Evolutionary conservation across 2,329 filamentous ascomycete genomes (phyloP), one percentile per base, ranked within the genome.

Genomic region (Penicillium sp.): DNA sequence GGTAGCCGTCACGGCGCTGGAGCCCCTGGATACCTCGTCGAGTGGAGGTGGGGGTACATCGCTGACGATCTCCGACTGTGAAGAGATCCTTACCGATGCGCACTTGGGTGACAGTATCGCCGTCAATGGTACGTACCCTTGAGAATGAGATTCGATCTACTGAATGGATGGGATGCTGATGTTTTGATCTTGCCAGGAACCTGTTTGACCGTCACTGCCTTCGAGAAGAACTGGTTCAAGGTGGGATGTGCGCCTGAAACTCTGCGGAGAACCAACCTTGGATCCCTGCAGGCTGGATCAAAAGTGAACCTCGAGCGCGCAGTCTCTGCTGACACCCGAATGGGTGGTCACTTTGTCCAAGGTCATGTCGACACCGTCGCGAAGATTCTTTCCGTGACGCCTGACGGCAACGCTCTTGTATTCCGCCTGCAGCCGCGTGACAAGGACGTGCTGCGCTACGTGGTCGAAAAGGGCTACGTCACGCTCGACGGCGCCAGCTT

Each of bases 341-440:
- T 98, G 89, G 93, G 94, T 40, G 93, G 93, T 0, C 93, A 98
- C 73, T 95, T 97, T 63, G 91, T 97, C 29, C 94, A 98, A 73
- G 93, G 93, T 36, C 93, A 98, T 69, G 91, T 98, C 51, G 94
- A 98, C 70, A 91, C 89, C 9, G 83, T 85, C 35, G 93, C 91
- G 0, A 80, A 79, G 38, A 86, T 98, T 51, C 65, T 84, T 35
- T 79, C 80, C 38, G 80, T 86, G 33, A 83, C 79, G 13, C 83
- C 84, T 3, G 93, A 98, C 69, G 90, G 91, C 48, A 95, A 97
- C 71, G 88, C 93, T 5, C 70, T 95, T 52, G 94, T 88, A 1
- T 86, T 97, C 68, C 81, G 91, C 34, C 83, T 98, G 68, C 75
- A 79, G 66, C 90, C 91, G 4, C 76, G 77, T 51, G 82, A 86